Conservation (phyloP, 2,329 filamentous ascomycete genomes). For the Exophiala mesophila region DNA sequence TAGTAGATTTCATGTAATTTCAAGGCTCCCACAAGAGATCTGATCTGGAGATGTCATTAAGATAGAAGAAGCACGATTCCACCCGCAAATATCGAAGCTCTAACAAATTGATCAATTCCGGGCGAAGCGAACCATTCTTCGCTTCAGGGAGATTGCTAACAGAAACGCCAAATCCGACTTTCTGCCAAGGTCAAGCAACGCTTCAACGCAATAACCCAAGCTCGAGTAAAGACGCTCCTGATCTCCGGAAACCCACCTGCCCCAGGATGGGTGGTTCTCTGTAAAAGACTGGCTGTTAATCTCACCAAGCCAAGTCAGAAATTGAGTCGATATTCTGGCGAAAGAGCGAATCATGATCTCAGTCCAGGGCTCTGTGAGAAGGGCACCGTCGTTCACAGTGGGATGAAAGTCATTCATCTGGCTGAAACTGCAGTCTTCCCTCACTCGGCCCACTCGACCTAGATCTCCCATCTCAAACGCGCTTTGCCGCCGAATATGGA, state of each 20-base stretch:
- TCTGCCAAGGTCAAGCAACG: slow-evolving; percentile 8
- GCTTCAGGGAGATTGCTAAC: slow-evolving; percentile 9
- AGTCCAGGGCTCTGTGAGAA: slow-evolving; percentile 59
- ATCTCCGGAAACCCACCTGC: slow-evolving; percentile 1
- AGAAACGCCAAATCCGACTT: slow-evolving; percentile 15
- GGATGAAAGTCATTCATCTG: slow-evolving; percentile 41
- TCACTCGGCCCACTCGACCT: slow-evolving; percentile 4
- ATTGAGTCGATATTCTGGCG: slow-evolving; percentile 7
- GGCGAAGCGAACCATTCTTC: slow-evolving; percentile 2
- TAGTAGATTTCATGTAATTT: background rate
- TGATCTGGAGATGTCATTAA: background rate
- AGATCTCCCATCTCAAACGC: slow-evolving; percentile 12
- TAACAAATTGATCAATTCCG: background rate
- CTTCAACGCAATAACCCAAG: slow-evolving; percentile 6
- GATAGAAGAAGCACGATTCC: background rate
- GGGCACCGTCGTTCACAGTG: slow-evolving; percentile 49
- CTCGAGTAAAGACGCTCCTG: slow-evolving; percentile 1
- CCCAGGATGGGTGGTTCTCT: background rate
- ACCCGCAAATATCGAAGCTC: background rate
- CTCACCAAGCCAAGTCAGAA: slow-evolving; percentile 11
- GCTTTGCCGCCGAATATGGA: slow-evolving; percentile 9
- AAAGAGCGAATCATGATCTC: slow-evolving; percentile 35
- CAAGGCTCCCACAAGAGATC: background rate
- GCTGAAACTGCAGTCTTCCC: slow-evolving; percentile 6
- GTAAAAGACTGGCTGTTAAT: background rate